Conservation (phyloP, 1,284 basidiomycete genomes). For the Stereum hirsutum region DNA sequence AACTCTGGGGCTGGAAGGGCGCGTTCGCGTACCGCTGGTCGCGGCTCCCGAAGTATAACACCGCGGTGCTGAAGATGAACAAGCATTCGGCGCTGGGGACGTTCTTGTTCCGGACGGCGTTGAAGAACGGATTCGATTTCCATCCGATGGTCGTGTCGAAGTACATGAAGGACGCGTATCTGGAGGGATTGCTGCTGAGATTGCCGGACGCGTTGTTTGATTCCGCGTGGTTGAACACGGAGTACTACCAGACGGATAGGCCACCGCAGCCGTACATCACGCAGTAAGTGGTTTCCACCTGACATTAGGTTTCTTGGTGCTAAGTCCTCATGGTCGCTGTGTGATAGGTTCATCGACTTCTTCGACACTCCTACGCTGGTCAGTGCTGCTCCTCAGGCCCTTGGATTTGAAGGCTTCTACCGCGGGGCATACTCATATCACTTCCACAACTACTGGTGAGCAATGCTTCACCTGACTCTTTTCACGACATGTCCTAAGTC, state of each 20-base stretch:
- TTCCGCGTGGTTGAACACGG: slow-evolving; percentile 60
- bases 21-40: slow-evolving; percentile 68
- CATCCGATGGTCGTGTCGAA: slow-evolving; percentile 58
- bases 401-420: slow-evolving; percentile 64
- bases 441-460: slow-evolving; percentile 43
- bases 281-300: slow-evolving; percentile 33
- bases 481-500: slow-evolving; percentile 1
- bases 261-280: slow-evolving; percentile 61
- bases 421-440: slow-evolving; percentile 65
- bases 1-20: slow-evolving; percentile 61
- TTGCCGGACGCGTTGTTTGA: slow-evolving; percentile 66
- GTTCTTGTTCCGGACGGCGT: slow-evolving; percentile 58
- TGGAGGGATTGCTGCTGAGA: slow-evolving; percentile 51
- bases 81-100: slow-evolving; percentile 52
- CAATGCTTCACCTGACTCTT: slow-evolving; percentile 8
- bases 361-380: slow-evolving; percentile 48
- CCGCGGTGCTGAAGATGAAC: slow-evolving; percentile 58
- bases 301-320: too few species aligned
- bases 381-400: slow-evolving; percentile 41
- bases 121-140: slow-evolving; percentile 62
- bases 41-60: slow-evolving; percentile 59
- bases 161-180: slow-evolving; percentile 52
- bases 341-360: slow-evolving; percentile 44
- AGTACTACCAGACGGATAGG: slow-evolving; percentile 54
- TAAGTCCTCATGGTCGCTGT: slow-evolving; percentile 9